Percentiles rank a stretch among this genome's conserved stretches.
Evolutionary conservation across 306 rosid genomes (phyloP).

Genomic region (barrel medic (Medicago truncatula)): DNA sequence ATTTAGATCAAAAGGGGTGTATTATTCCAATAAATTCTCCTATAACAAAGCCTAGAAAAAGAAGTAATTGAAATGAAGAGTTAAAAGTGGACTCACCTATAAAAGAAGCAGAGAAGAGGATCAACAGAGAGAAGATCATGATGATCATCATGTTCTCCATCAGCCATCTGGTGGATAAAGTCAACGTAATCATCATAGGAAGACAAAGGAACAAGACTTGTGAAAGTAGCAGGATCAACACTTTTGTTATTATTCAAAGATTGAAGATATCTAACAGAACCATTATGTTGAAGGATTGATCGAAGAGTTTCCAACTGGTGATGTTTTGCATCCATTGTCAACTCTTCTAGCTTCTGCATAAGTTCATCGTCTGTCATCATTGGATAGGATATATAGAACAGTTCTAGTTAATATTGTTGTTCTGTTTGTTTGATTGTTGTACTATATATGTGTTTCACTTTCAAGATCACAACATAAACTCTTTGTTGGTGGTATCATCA

Average conservation of each 20-base stretch:
- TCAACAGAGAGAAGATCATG: constrained; percentile 59
- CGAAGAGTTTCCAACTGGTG: constrained; percentile 54
- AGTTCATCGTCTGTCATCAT: constrained; percentile 55
- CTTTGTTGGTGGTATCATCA: not conserved
- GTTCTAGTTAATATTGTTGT: not conserved
- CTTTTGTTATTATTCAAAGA: constrained; percentile 10
- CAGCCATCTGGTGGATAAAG: constrained; percentile 51
- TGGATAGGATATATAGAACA: not conserved
- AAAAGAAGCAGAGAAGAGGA: constrained; percentile 70
- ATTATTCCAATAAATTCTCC: too few relatives aligned
- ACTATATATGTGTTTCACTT: not conserved
- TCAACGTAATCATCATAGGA: constrained; percentile 60
- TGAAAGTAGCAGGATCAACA: constrained; percentile 45
- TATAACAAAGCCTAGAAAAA: too few relatives aligned
- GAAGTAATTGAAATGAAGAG: not conserved
- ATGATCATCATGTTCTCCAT: not conserved
- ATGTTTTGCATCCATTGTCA: constrained; percentile 48
- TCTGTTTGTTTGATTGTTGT: not conserved
- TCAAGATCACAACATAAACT: not conserved
- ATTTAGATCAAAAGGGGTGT: too few relatives aligned
- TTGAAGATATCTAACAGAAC: constrained; percentile 54
- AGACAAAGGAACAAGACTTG: constrained; percentile 54
- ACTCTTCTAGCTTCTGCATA: constrained; percentile 49
- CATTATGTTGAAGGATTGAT: constrained; percentile 55
- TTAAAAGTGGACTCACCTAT: constrained; percentile 46